A percentile compares a stretch with the other conserved stretches of the same genome.
These are phyloP conservation scores for Austropuccinia psidii DNA, from an alignment of 1,284 basidiomycete genomes.

Conservation along the genomic window DNA sequence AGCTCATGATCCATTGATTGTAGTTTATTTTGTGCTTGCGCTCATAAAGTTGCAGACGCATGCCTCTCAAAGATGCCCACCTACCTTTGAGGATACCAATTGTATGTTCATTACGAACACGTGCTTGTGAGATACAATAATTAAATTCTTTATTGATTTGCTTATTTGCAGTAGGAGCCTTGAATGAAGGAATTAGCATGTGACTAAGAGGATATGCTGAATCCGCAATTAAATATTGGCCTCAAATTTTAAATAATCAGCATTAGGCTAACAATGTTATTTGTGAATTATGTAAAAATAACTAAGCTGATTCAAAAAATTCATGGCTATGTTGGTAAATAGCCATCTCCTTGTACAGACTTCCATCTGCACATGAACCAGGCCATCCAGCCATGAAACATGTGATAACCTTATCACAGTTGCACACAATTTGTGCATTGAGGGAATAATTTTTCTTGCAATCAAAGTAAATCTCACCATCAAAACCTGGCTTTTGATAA, in stretches of 20 bases:
- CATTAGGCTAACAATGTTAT: no score
- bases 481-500: background rate
- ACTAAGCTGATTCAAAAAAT: background rate
- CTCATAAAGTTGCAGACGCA: background rate
- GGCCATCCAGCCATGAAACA: constrained; percentile 15
- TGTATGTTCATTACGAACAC: constrained; percentile 4
- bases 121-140: background rate
- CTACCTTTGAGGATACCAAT: constrained; percentile 18
- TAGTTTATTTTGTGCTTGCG: background rate
- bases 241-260: no score
- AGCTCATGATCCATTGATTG: background rate
- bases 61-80: constrained; percentile 15
- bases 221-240: constrained; percentile 10
- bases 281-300: background rate
- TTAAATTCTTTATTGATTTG: background rate
- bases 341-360: background rate
- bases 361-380: background rate
- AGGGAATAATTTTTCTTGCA: constrained; percentile 4
- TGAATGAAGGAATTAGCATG: background rate
- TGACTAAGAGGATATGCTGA: background rate
- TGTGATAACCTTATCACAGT: constrained; percentile 20
- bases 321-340: background rate
- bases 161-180: background rate
- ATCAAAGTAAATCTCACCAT: constrained; percentile 18
- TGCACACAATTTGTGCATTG: constrained; percentile 7